phyloP scores from a whole-genome alignment of 345 rosid species.

The Citrus maxima region DNA sequence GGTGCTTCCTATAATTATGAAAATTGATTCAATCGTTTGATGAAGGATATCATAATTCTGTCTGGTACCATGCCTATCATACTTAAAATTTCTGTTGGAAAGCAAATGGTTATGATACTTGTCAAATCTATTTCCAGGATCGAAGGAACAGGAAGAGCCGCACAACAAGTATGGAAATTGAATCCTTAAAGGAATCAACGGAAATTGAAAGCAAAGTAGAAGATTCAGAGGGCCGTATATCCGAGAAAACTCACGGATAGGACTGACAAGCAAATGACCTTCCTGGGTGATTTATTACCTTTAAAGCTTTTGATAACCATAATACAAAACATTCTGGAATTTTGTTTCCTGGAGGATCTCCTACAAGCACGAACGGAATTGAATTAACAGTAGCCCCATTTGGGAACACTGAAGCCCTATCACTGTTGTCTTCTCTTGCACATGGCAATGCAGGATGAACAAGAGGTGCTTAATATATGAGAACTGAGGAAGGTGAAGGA shows the following conservation, averaged over 20 bases:
- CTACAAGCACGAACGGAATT: constrained; percentile 1
- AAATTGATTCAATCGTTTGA: background rate
- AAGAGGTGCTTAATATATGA: background rate
- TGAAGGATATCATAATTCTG: background rate
- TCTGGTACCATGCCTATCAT: background rate
- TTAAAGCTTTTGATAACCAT: constrained; percentile 13
- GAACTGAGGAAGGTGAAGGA: background rate
- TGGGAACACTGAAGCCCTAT: constrained; percentile 7
- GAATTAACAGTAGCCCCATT: constrained; percentile 2
- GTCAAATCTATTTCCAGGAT: constrained; percentile 44
- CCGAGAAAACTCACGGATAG: constrained; percentile 36
- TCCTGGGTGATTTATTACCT: constrained; percentile 12
- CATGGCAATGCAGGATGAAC: background rate
- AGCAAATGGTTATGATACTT: background rate
- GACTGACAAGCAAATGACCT: constrained; percentile 10
- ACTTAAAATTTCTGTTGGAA: background rate
- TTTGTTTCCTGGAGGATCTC: constrained; percentile 10
- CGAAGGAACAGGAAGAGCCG: constrained; percentile 73
- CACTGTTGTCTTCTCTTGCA: background rate
- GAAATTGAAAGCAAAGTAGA: constrained; percentile 37
- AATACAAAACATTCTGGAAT: constrained; percentile 13
- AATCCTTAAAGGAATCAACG: constrained; percentile 55
- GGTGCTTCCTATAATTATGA: background rate
- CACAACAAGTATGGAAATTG: constrained; percentile 69
- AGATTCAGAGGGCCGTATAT: constrained; percentile 28